Evolutionary conservation across 805 yeast species (phyloP).

Genomic region (Sugiyamaella lignohabitans): DNA sequence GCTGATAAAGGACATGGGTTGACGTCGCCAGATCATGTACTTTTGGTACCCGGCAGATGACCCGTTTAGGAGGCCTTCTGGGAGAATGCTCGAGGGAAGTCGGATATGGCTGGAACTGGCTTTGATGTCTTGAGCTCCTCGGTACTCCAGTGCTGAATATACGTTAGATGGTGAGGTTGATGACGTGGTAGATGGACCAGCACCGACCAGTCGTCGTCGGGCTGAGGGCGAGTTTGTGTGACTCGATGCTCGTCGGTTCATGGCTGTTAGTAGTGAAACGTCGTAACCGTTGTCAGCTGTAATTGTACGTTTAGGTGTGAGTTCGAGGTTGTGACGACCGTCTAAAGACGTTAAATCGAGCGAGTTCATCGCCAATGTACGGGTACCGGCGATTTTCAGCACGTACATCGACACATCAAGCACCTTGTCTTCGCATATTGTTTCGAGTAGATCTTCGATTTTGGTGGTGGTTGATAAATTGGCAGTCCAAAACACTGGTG

Average conservation of each 20-base stretch:
- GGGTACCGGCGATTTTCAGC: conserved; percentile 29
- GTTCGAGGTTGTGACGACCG: conserved; percentile 37
- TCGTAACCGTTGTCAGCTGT: conserved; percentile 27
- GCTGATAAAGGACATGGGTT: conserved; percentile 73
- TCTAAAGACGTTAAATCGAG: conserved; percentile 37
- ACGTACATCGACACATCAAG: conserved; percentile 30
- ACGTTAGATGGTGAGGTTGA: conserved; percentile 1
- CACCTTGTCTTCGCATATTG: conserved; percentile 28
- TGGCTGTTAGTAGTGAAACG: conserved; percentile 1
- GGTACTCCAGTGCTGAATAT: conserved; percentile 12
- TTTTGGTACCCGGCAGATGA: conserved; percentile 58
- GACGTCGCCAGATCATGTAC: conserved; percentile 84
- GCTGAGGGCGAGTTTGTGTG: not conserved
- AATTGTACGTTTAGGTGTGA: conserved; percentile 39
- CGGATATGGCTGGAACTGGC: not conserved
- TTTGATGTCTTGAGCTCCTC: conserved; percentile 15
- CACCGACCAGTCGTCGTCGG: not conserved
- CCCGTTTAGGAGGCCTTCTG: conserved; percentile 24
- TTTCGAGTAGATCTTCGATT: conserved; percentile 24
- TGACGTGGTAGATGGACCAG: not conserved
- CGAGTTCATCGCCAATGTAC: conserved; percentile 17
- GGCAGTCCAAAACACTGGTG: conserved; percentile 26
- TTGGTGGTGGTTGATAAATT: conserved; percentile 18
- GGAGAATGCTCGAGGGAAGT: conserved; percentile 10
- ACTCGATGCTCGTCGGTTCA: not conserved